These are phyloP conservation scores for Jaenimonas drosophilae DNA, from an alignment of 208 protist species.

Conservation along the genomic window DNA sequence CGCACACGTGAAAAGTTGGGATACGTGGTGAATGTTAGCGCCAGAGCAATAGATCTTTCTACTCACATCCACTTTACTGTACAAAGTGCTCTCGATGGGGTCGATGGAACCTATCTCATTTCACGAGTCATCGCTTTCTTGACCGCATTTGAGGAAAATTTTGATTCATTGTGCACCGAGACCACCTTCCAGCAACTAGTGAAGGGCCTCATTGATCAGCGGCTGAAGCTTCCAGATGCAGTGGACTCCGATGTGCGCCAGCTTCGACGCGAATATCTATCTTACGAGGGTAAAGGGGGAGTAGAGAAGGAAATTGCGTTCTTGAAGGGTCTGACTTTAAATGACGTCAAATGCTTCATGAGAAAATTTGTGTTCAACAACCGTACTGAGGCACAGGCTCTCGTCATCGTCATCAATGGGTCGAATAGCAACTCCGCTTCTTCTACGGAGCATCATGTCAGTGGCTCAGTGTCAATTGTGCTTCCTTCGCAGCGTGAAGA, in stretches of 20 bases:
- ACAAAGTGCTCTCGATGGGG: constrained; percentile 39
- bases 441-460: constrained; percentile 6
- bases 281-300: constrained; percentile 15
- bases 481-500: constrained; percentile 1
- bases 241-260: constrained; percentile 22
- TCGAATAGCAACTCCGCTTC: constrained; percentile 17
- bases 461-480: not conserved
- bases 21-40: constrained; percentile 52
- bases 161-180: constrained; percentile 24
- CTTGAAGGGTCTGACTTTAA: constrained; percentile 16
- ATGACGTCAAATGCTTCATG: constrained; percentile 28
- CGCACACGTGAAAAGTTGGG: constrained; percentile 72
- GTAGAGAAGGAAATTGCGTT: constrained; percentile 23
- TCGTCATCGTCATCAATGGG: constrained; percentile 39
- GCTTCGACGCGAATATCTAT: constrained; percentile 20
- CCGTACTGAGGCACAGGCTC: constrained; percentile 14
- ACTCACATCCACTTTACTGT: constrained; percentile 36
- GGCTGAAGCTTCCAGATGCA: constrained; percentile 37
- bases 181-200: constrained; percentile 23
- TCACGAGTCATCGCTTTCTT: constrained; percentile 68
- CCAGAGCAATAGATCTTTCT: constrained; percentile 7
- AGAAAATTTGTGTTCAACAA: constrained; percentile 23
- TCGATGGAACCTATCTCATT: constrained; percentile 53
- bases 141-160: constrained; percentile 21
- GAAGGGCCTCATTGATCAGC: constrained; percentile 20